phyloP scores from a whole-genome alignment of 306 rosid genomes.

The Sechiopsis laciniata region DNA sequence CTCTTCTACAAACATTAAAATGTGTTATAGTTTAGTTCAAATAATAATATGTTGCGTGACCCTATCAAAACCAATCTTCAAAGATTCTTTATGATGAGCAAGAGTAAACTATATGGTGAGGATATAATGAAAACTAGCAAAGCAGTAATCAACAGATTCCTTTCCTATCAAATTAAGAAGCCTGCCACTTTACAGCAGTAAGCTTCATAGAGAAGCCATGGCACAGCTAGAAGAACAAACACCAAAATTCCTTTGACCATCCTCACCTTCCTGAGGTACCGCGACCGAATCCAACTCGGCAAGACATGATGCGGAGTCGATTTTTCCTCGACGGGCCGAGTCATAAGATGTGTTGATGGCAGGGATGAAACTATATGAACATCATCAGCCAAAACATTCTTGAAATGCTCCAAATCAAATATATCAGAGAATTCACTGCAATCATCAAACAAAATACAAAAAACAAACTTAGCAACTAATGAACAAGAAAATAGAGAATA shows the following conservation, averaged over 20 bases:
- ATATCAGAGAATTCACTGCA: slow-evolving; percentile 93
- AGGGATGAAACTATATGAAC: slow-evolving; percentile 74
- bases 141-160: slow-evolving; percentile 16
- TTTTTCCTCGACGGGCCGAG: slow-evolving; percentile 73
- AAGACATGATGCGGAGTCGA: slow-evolving; percentile 67
- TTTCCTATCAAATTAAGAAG: slow-evolving; percentile 15
- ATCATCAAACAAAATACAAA: slow-evolving; percentile 22
- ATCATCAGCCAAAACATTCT: slow-evolving; percentile 64
- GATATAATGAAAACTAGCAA: slow-evolving; percentile 11
- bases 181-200: background rate
- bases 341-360: slow-evolving; percentile 85
- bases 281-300: slow-evolving; percentile 72
- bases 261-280: slow-evolving; percentile 72
- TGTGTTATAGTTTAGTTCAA: background rate
- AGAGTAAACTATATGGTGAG: slow-evolving; percentile 1
- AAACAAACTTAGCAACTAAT: slow-evolving; percentile 16
- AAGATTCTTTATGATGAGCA: background rate
- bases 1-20: background rate
- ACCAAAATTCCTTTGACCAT: slow-evolving; percentile 10
- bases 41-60: background rate
- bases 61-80: background rate
- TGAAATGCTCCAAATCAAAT: slow-evolving; percentile 90
- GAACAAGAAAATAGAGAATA: background rate
- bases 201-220: slow-evolving; percentile 2
- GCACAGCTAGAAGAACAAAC: slow-evolving; percentile 12